Conservation (phyloP, 306 rosid species). For the Cicer arietinum region DNA sequence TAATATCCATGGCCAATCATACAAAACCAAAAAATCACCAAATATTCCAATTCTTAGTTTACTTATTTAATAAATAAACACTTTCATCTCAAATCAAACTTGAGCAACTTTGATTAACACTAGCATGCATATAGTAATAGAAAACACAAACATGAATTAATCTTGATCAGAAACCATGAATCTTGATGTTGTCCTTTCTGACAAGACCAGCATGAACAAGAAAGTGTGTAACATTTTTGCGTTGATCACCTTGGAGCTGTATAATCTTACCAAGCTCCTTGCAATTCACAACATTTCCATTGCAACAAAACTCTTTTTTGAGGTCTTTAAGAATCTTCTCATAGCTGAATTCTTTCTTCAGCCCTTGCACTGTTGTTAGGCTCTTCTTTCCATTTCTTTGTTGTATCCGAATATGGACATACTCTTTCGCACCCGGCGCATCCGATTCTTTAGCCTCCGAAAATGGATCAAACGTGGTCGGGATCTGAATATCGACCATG, state of each 20-base stretch:
- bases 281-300: slow-evolving; percentile 88
- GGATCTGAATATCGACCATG: slow-evolving; percentile 67
- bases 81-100: neutral
- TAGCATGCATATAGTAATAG: neutral
- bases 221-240: slow-evolving; percentile 81
- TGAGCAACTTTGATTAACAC: slow-evolving; percentile 1
- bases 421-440: slow-evolving; percentile 72
- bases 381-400: slow-evolving; percentile 86
- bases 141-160: neutral
- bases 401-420: slow-evolving; percentile 77
- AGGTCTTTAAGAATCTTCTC: slow-evolving; percentile 78
- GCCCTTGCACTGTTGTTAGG: slow-evolving; percentile 77
- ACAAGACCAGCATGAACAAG: slow-evolving; percentile 67
- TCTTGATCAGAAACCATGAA: slow-evolving; percentile 74
- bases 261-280: slow-evolving; percentile 86
- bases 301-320: slow-evolving; percentile 81
- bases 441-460: slow-evolving; percentile 67
- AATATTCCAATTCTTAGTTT: neutral
- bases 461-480: slow-evolving; percentile 67
- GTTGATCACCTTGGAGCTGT: slow-evolving; percentile 95
- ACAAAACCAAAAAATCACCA: too few relatives aligned
- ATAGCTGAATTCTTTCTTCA: slow-evolving; percentile 69
- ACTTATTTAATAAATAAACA: neutral
- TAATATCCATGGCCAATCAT: too few relatives aligned
- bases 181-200: slow-evolving; percentile 75